These are phyloP conservation scores for Backusella parvicylindrica DNA, from an alignment of 192 early-diverging fungal genomes.

Conservation along the genomic window DNA sequence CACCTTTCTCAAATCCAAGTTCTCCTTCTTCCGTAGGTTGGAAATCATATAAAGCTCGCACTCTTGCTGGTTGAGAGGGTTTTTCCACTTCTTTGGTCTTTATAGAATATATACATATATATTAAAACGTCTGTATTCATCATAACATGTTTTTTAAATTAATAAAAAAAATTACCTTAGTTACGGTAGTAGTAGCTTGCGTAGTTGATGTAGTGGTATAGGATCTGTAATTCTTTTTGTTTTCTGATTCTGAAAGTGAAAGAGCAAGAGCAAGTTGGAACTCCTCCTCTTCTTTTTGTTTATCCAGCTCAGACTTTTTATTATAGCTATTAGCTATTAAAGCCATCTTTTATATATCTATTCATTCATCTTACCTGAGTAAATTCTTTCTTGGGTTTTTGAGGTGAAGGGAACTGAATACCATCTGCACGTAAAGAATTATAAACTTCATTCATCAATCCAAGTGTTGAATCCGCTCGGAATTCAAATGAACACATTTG, in stretches of 20 bases:
- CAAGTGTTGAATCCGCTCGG: constrained; percentile 70
- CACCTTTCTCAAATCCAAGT: constrained; percentile 82
- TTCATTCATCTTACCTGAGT: constrained; percentile 52
- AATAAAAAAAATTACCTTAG: not conserved
- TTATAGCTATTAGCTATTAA: no score
- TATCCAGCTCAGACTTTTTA: constrained; percentile 69
- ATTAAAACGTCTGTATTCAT: not conserved
- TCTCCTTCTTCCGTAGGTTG: constrained; percentile 86
- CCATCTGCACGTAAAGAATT: constrained; percentile 46
- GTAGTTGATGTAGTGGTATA: constrained; percentile 57
- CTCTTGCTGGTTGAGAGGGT: constrained; percentile 65
- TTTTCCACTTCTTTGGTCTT: constrained; percentile 21
- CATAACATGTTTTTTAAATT: no score
- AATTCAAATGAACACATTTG: constrained; percentile 91
- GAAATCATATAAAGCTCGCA: constrained; percentile 94
- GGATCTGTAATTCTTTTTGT: constrained; percentile 15
- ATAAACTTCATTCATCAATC: constrained; percentile 77
- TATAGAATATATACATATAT: not conserved
- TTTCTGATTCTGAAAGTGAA: constrained; percentile 71
- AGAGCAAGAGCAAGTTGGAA: constrained; percentile 91
- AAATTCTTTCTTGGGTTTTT: constrained; percentile 75
- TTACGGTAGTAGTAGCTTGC: not conserved
- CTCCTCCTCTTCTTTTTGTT: constrained; percentile 93
- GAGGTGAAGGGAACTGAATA: constrained; percentile 70
- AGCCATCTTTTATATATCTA: not conserved